Conservation (phyloP, 805 yeast species). For the Starmerella etchellsii region DNA sequence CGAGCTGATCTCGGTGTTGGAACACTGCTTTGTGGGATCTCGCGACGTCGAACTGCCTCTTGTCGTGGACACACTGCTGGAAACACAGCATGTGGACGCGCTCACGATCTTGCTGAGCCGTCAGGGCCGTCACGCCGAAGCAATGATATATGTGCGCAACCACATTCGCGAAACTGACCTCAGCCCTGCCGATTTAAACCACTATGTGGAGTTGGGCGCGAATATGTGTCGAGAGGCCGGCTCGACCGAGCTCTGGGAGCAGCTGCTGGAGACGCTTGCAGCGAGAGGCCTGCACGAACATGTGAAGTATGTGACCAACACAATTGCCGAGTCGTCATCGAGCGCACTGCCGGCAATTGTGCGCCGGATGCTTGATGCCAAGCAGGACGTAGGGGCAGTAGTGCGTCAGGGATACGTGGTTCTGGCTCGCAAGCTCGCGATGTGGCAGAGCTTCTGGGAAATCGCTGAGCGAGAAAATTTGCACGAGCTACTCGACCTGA, state of each 20-base stretch:
- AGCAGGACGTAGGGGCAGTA: not conserved
- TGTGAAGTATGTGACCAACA: not conserved
- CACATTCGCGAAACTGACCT: conserved; percentile 14
- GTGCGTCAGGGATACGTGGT: conserved; percentile 5
- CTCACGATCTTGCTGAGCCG: conserved; percentile 22
- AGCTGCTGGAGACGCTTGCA: conserved; percentile 32
- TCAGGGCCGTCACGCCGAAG: conserved; percentile 21
- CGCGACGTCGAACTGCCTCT: conserved; percentile 23
- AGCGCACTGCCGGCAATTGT: not conserved
- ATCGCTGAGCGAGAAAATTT: conserved; percentile 46
- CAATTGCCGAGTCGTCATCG: conserved; percentile 2
- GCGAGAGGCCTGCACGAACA: conserved; percentile 4
- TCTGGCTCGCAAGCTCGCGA: conserved; percentile 6
- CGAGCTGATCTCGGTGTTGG: conserved; percentile 17
- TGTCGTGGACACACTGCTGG: conserved; percentile 23
- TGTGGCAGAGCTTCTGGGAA: conserved; percentile 6
- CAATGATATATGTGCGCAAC: conserved; percentile 25
- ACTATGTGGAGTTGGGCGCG: conserved; percentile 19
- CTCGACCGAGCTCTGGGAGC: conserved; percentile 31
- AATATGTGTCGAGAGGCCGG: conserved; percentile 19
- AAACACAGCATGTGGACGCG: conserved; percentile 20
- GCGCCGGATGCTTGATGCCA: not conserved
- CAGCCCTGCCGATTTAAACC: not conserved
- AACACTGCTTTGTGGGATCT: conserved; percentile 23
- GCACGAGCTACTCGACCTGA: conserved; percentile 34